These are phyloP conservation scores for Leptodermis oblonga DNA, from an alignment of 257 asterid species.

Conservation along the genomic window DNA sequence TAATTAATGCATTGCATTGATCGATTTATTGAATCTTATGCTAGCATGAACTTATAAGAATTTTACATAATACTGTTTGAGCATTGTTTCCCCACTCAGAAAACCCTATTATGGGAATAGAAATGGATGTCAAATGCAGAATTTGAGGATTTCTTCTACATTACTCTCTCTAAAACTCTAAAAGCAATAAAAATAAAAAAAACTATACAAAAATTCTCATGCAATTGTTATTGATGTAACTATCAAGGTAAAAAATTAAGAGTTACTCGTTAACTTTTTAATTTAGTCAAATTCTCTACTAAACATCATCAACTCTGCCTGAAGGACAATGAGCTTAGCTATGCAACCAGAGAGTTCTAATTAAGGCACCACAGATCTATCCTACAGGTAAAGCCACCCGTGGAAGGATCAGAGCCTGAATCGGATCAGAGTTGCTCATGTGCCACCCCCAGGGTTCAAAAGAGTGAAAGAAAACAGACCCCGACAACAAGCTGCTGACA, in stretches of 20 bases:
- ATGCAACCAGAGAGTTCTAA: conserved; percentile 29
- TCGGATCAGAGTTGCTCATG: conserved; percentile 19
- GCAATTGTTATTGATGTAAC: too few species aligned
- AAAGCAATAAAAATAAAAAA: too few species aligned
- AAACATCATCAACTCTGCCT: too few species aligned
- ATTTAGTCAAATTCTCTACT: too few species aligned
- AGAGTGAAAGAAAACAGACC: conserved; percentile 30
- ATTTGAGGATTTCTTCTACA: too few species aligned
- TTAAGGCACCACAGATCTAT: conserved; percentile 3
- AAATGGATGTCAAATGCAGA: conserved; percentile 37
- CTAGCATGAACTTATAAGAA: conserved; percentile 42
- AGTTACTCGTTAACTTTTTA: too few species aligned
- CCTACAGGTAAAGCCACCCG: conserved; percentile 37
- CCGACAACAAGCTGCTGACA: too few species aligned
- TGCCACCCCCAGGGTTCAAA: conserved; percentile 51
- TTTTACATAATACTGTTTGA: conserved; percentile 47
- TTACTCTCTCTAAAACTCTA: too few species aligned
- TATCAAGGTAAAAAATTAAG: too few species aligned
- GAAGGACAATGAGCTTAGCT: conserved; percentile 37
- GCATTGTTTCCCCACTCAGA: conserved; percentile 49
- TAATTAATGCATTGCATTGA: too few species aligned
- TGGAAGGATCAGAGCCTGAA: conserved; percentile 35
- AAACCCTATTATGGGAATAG: conserved; percentile 51
- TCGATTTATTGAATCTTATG: too few species aligned
- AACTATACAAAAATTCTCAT: too few species aligned